Conservation (phyloP, 73 alveolate genomes). For the Paramecium pentaurelia region DNA sequence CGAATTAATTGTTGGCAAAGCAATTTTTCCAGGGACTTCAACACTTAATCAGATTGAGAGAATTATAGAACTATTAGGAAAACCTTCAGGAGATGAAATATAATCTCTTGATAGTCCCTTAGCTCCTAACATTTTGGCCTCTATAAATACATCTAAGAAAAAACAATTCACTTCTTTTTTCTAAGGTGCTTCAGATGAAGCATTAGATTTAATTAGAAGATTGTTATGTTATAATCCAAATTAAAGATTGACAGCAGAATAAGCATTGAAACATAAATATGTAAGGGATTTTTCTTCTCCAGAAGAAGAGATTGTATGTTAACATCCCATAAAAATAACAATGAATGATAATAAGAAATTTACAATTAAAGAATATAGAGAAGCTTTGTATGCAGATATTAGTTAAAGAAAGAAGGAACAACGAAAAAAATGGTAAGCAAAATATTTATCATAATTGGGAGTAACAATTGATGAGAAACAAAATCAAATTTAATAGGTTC, state of each 20-base stretch:
- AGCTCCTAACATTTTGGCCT: constrained; percentile 75
- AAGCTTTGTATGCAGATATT: constrained; percentile 76
- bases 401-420: constrained; percentile 71
- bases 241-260: constrained; percentile 76
- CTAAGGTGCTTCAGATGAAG: constrained; percentile 78
- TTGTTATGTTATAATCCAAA: constrained; percentile 72
- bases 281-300: constrained; percentile 78
- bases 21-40: constrained; percentile 83
- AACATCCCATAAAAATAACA: constrained; percentile 71
- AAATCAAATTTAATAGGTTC: neutral
- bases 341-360: constrained; percentile 82
- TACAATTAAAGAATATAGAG: constrained; percentile 79
- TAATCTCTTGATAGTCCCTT: constrained; percentile 74
- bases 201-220: constrained; percentile 70
- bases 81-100: constrained; percentile 77
- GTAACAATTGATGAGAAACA: constrained; percentile 38
- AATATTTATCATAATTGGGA: constrained; percentile 59
- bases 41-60: constrained; percentile 75
- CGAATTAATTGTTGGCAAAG: constrained; percentile 78
- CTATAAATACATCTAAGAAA: constrained; percentile 65
- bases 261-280: constrained; percentile 83
- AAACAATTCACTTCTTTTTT: constrained; percentile 66
- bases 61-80: constrained; percentile 78
- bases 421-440: constrained; percentile 67
- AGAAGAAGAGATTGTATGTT: constrained; percentile 79